phyloP scores from a whole-genome alignment of 352 stramenopile species.

The Globisporangium abappressorium region DNA sequence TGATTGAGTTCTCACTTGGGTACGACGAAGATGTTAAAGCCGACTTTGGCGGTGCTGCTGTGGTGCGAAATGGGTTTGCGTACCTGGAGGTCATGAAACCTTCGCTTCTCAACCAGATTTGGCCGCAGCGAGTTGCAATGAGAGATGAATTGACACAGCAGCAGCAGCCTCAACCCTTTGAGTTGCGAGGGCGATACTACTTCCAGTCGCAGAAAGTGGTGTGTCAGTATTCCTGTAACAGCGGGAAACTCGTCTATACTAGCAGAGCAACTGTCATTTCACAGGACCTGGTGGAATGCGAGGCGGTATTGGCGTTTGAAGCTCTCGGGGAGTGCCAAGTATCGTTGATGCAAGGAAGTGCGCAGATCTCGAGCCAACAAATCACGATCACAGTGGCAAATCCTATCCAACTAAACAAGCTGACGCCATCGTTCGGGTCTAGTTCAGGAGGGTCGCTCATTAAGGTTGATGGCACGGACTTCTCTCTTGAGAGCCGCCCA shows the following conservation, averaged over 20 bases:
- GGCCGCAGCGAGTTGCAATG: constrained; percentile 5
- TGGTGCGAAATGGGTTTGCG: background rate
- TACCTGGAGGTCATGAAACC: constrained; percentile 15
- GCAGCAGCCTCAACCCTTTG: constrained; percentile 12
- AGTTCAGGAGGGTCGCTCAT: constrained; percentile 28
- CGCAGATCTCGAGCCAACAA: constrained; percentile 29
- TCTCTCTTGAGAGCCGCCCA: constrained; percentile 17
- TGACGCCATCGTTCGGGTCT: constrained; percentile 25
- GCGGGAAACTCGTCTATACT: background rate
- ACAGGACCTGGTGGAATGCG: constrained; percentile 25
- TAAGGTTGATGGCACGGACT: constrained; percentile 30
- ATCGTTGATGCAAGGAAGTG: constrained; percentile 20
- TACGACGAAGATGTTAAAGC: background rate
- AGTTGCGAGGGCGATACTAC: constrained; percentile 30
- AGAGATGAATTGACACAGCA: background rate
- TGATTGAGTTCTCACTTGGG: constrained; percentile 26
- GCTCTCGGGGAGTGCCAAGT: constrained; percentile 21
- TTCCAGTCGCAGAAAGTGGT: constrained; percentile 19
- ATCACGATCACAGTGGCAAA: constrained; percentile 13
- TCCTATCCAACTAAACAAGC: constrained; percentile 15
- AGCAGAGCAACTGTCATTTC: constrained; percentile 18
- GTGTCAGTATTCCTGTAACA: constrained; percentile 28
- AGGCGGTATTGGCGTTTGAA: constrained; percentile 7
- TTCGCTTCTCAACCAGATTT: constrained; percentile 3
- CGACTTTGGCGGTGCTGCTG: too few relatives aligned